Conservation (phyloP, 305 asterid genomes). For the Fraxinus ornus region DNA sequence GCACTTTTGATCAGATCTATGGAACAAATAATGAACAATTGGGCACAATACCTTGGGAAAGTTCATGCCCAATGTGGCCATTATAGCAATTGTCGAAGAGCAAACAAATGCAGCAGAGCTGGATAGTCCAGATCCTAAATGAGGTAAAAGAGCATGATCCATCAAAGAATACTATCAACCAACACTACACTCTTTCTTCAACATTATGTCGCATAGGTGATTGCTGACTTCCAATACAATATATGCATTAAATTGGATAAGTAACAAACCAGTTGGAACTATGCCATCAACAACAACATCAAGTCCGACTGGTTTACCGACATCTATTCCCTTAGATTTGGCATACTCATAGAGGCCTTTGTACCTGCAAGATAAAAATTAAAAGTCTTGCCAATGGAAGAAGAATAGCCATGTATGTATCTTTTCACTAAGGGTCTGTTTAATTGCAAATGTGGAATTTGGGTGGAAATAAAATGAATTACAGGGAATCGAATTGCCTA, state of each 20-base stretch:
- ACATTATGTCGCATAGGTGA: not conserved
- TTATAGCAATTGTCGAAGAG: slow-evolving; percentile 83
- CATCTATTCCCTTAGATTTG: slow-evolving; percentile 58
- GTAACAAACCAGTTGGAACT: slow-evolving; percentile 75
- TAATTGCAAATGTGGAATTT: too few species aligned
- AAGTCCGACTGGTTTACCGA: slow-evolving; percentile 61
- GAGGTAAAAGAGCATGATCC: slow-evolving; percentile 8
- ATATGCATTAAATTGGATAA: slow-evolving; percentile 5
- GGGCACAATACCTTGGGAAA: slow-evolving; percentile 51
- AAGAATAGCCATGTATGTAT: not conserved
- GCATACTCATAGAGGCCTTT: slow-evolving; percentile 87
- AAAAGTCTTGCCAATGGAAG: not conserved
- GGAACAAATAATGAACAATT: slow-evolving; percentile 6
- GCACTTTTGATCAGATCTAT: not conserved
- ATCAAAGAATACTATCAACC: not conserved
- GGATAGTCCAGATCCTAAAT: slow-evolving; percentile 83
- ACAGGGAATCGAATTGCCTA: too few species aligned
- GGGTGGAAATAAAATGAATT: too few species aligned
- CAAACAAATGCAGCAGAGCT: slow-evolving; percentile 99
- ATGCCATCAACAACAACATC: slow-evolving; percentile 84
- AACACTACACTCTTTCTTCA: not conserved
- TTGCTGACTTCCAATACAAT: not conserved
- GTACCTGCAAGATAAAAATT: slow-evolving; percentile 47
- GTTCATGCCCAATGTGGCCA: slow-evolving; percentile 62
- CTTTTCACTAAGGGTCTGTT: not conserved